Evolutionary conservation across 2,329 filamentous ascomycete species (phyloP).

Genomic region (Tolypocladium paradoxum): DNA sequence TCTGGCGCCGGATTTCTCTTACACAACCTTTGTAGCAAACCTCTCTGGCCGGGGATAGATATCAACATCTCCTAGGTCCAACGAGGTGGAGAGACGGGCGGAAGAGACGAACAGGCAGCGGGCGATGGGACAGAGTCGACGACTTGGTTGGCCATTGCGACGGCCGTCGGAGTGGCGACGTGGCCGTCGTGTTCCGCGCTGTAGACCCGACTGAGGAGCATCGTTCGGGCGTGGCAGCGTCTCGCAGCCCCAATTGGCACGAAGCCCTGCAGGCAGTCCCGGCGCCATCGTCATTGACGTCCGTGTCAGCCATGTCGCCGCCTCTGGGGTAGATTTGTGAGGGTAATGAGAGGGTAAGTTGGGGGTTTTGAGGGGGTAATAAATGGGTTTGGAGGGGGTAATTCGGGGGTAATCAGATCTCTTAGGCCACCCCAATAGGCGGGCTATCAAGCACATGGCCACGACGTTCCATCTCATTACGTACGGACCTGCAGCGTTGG

Average conservation of each 20-base stretch:
- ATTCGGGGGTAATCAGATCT: constrained; percentile 9
- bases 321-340: constrained; percentile 2
- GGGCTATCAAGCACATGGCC: not conserved
- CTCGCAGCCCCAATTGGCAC: not conserved
- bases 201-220: not conserved
- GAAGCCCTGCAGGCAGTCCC: not conserved
- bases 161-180: not conserved
- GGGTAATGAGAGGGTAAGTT: constrained; percentile 7
- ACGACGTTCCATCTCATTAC: constrained; percentile 7
- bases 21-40: constrained; percentile 25
- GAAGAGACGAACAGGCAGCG: not conserved
- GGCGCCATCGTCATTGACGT: not conserved
- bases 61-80: not conserved
- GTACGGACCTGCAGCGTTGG: constrained; percentile 6
- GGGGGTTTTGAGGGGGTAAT: constrained; percentile 7
- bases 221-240: not conserved
- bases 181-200: not conserved
- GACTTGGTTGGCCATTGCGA: not conserved
- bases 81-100: not conserved
- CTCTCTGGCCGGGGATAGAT: constrained; percentile 1
- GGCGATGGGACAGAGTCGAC: not conserved
- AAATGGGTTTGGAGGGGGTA: constrained; percentile 1
- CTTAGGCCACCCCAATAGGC: constrained; percentile 2
- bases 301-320: not conserved
- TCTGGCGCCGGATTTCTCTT: constrained; percentile 21